Conservation (phyloP, 139 green algal genomes). For the Chlamydomonas asymmetrica region DNA sequence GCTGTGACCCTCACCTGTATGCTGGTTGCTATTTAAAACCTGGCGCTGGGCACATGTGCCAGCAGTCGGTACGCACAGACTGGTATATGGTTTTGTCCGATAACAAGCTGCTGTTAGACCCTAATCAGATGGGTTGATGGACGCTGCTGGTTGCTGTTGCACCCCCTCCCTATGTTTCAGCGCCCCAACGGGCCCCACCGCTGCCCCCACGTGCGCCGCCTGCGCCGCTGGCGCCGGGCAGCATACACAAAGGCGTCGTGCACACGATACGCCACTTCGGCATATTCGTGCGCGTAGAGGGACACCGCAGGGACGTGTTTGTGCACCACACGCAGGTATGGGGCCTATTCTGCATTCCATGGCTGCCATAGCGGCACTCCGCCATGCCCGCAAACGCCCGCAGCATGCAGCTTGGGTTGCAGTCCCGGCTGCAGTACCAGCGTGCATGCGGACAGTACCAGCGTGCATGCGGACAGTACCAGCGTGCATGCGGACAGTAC, state of each 20-base stretch:
- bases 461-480: too few relatives aligned
- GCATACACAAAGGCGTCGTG: constrained; percentile 46
- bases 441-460: too few relatives aligned
- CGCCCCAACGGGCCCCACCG: neutral
- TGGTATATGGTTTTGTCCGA: neutral
- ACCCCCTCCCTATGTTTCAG: too few relatives aligned
- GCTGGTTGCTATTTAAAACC: too few relatives aligned
- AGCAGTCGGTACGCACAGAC: neutral
- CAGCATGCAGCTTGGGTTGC: too few relatives aligned
- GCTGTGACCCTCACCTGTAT: too few relatives aligned
- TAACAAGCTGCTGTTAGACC: neutral
- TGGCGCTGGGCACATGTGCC: neutral
- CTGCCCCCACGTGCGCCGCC: neutral
- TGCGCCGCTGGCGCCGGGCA: constrained; percentile 31
- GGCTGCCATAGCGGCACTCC: too few relatives aligned
- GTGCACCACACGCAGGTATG: constrained; percentile 58
- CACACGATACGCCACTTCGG: constrained; percentile 60
- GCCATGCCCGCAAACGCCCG: too few relatives aligned
- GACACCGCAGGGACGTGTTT: constrained; percentile 47
- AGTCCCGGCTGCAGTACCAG: too few relatives aligned
- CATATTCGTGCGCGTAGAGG: constrained; percentile 56
- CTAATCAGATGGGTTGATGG: neutral
- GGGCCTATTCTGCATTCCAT: too few relatives aligned
- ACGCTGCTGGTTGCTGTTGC: neutral
- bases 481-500: too few relatives aligned